Percentiles rank a stretch among this genome's conserved stretches.
These are phyloP conservation scores for Fraxinus dipetala DNA, from an alignment of 305 asterid species.

Conservation along the genomic window DNA sequence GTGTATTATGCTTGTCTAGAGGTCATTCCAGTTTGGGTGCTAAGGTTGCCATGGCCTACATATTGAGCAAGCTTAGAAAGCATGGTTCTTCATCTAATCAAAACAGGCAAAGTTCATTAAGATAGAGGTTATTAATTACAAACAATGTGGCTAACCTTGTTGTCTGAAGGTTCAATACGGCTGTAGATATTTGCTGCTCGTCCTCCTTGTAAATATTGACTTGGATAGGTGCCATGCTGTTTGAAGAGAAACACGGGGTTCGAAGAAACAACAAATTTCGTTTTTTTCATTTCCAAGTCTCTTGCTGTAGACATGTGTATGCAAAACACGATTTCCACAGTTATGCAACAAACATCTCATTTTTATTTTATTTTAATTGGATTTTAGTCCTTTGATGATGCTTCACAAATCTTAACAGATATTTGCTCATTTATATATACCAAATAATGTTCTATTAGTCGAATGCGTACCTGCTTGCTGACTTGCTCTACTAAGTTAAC, in stretches of 20 bases:
- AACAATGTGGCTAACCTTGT: not conserved
- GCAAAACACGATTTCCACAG: not conserved
- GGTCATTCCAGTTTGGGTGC: conserved; percentile 75
- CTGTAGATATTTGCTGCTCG: conserved; percentile 2
- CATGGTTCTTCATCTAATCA: conserved; percentile 28
- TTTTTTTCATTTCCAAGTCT: not conserved
- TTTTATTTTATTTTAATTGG: not conserved
- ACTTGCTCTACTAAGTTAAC: too few relatives aligned
- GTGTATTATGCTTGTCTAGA: conserved; percentile 69
- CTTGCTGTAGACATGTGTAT: not conserved
- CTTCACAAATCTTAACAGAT: not conserved
- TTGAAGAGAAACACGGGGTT: not conserved
- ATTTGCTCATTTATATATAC: not conserved
- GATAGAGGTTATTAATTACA: not conserved
- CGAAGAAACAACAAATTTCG: not conserved
- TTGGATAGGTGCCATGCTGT: not conserved
- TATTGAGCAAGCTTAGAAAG: conserved; percentile 63
- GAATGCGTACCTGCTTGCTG: too few relatives aligned
- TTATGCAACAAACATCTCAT: not conserved
- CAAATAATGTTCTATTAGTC: not conserved
- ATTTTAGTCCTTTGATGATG: not conserved
- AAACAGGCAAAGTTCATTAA: conserved; percentile 18
- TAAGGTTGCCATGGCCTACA: conserved; percentile 77
- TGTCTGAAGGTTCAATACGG: not conserved
- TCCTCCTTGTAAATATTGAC: not conserved